Percentiles rank a stretch among this genome's conserved stretches.
These are phyloP conservation scores for Picea glauca DNA, from an alignment of 75 land plant genomes.

Conservation along the genomic window DNA sequence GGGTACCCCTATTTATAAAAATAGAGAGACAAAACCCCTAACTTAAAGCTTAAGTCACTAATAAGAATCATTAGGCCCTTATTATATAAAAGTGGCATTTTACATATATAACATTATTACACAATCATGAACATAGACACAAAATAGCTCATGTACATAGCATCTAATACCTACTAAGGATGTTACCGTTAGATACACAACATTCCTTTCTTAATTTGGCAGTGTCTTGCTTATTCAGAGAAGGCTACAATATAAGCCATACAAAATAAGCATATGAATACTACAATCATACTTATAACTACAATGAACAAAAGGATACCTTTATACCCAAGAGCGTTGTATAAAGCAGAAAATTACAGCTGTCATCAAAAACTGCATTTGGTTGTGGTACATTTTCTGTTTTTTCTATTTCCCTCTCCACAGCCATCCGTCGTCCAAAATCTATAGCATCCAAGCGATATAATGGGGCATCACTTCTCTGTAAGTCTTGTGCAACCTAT, in stretches of 20 bases:
- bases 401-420: constrained; percentile 97
- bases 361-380: constrained; percentile 98
- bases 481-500: constrained; percentile 98
- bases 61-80: too few relatives aligned
- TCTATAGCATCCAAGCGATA: constrained; percentile 97
- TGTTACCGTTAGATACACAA: too few relatives aligned
- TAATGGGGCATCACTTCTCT: constrained; percentile 92
- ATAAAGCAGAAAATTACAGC: constrained; percentile 89
- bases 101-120: too few relatives aligned
- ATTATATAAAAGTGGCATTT: too few relatives aligned
- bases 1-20: too few relatives aligned
- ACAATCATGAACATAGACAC: too few relatives aligned
- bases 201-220: background rate
- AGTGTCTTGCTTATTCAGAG: background rate
- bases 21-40: too few relatives aligned
- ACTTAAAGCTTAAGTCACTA: too few relatives aligned
- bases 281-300: background rate
- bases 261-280: background rate
- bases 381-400: constrained; percentile 88
- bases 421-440: constrained; percentile 98
- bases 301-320: constrained; percentile 23
- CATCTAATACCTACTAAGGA: too few relatives aligned
- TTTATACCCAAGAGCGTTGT: constrained; percentile 94
- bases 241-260: background rate
- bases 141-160: too few relatives aligned